Conservation (phyloP, 345 rosid genomes). For the Camelina neglecta region DNA sequence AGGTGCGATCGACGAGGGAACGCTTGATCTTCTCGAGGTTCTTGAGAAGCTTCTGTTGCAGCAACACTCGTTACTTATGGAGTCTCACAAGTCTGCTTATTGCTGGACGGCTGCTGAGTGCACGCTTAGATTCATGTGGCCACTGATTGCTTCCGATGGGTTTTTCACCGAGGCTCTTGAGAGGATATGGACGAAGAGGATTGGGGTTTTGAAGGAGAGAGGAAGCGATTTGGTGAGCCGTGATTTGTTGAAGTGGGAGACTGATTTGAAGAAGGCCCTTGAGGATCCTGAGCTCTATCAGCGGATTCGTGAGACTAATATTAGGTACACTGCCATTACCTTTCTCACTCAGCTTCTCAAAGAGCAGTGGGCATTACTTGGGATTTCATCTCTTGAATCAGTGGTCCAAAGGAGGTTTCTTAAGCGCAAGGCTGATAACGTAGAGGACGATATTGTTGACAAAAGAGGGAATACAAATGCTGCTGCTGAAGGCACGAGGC, state of each 20-base stretch:
- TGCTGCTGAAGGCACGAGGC: slow-evolving; percentile 16
- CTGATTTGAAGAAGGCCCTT: slow-evolving; percentile 35
- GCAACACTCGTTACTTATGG: slow-evolving; percentile 31
- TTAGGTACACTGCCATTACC: slow-evolving; percentile 38
- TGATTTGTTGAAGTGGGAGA: slow-evolving; percentile 41
- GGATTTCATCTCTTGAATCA: slow-evolving; percentile 30
- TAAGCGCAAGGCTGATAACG: slow-evolving; percentile 21
- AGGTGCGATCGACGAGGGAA: slow-evolving; percentile 36
- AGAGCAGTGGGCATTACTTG: slow-evolving; percentile 38
- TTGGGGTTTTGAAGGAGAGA: slow-evolving; percentile 45
- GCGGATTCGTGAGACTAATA: slow-evolving; percentile 42
- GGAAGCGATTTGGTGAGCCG: slow-evolving; percentile 50
- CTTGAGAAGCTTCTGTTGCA: slow-evolving; percentile 48
- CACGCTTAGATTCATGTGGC: slow-evolving; percentile 52
- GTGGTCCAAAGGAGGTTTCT: slow-evolving; percentile 11
- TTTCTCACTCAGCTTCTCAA: slow-evolving; percentile 38
- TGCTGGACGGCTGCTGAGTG: slow-evolving; percentile 65
- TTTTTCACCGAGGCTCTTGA: slow-evolving; percentile 48
- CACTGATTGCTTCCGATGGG: slow-evolving; percentile 37
- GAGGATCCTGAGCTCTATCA: slow-evolving; percentile 36
- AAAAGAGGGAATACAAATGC: background rate
- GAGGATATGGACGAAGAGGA: slow-evolving; percentile 60
- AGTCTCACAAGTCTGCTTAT: slow-evolving; percentile 62
- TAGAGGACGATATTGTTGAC: slow-evolving; percentile 2
- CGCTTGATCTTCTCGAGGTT: slow-evolving; percentile 54